These are phyloP conservation scores for Cladosporium austrohemisphaericum DNA, from an alignment of 2,329 filamentous ascomycete species.

Conservation along the genomic window DNA sequence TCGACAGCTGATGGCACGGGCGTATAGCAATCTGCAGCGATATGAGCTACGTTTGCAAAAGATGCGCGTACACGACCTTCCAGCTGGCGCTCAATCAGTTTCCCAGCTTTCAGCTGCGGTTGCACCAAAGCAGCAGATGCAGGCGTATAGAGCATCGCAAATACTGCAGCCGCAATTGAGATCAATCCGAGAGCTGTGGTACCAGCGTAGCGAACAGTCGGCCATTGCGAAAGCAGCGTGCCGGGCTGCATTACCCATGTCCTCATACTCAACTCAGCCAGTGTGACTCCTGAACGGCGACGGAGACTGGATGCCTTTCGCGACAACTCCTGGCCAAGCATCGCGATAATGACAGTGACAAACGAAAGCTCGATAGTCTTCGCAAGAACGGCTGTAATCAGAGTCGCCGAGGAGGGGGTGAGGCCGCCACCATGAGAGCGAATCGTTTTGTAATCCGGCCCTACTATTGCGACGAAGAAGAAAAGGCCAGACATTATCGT, in stretches of 20 bases:
- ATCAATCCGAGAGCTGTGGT: conserved; percentile 61
- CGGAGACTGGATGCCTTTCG: conserved; percentile 60
- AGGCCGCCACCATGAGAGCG: conserved; percentile 50
- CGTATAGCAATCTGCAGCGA: conserved; percentile 56
- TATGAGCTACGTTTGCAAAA: conserved; percentile 61
- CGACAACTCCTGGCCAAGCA: conserved; percentile 71
- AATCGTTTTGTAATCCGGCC: conserved; percentile 59
- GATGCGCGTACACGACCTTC: conserved; percentile 55
- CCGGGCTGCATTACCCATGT: conserved; percentile 61
- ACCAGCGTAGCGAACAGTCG: conserved; percentile 61
- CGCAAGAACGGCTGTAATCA: conserved; percentile 65
- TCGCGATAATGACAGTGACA: conserved; percentile 71
- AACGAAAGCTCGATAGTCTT: conserved; percentile 77
- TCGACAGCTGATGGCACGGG: conserved; percentile 52
- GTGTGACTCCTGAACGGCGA: conserved; percentile 56
- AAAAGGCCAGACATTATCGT: conserved; percentile 64
- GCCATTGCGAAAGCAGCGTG: conserved; percentile 65
- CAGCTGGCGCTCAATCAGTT: conserved; percentile 49
- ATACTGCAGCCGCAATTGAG: conserved; percentile 61
- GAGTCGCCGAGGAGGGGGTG: conserved; percentile 60
- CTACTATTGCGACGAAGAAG: conserved; percentile 58
- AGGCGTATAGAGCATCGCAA: conserved; percentile 70
- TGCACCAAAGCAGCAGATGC: conserved; percentile 72
- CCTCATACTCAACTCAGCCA: conserved; percentile 75
- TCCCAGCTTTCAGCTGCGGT: conserved; percentile 63